phyloP scores from a whole-genome alignment of 1,284 basidiomycete genomes.

The Heterobasidion parviporum region DNA sequence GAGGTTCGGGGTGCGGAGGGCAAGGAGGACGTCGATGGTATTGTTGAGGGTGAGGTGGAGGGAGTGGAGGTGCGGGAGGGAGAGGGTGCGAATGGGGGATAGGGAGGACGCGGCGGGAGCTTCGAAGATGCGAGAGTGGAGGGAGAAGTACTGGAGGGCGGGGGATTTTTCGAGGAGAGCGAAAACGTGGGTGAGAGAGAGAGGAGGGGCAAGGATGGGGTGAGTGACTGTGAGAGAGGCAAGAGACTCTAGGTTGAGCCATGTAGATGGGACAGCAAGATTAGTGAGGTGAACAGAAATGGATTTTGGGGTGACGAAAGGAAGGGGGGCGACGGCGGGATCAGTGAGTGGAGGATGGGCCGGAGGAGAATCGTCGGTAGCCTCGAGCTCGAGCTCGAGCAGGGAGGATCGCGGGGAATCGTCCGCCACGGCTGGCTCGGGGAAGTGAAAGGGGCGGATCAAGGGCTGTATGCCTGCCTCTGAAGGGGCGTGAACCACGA shows the following conservation, averaged over 20 bases:
- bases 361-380: background rate
- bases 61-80: constrained; percentile 18
- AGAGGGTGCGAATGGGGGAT: background rate
- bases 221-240: background rate
- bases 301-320: background rate
- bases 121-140: constrained; percentile 1
- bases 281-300: background rate
- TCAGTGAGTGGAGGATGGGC: background rate
- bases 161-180: background rate
- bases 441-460: background rate
- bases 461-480: background rate
- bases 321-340: background rate
- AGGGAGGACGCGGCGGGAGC: background rate
- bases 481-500: background rate
- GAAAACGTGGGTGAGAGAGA: background rate
- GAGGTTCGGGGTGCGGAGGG: constrained; percentile 13
- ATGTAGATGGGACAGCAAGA: background rate
- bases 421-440: background rate
- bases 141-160: background rate
- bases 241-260: background rate
- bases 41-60: constrained; percentile 50
- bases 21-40: constrained; percentile 26
- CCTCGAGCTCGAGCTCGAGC: background rate
- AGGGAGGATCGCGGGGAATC: background rate
- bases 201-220: background rate